phyloP scores from a whole-genome alignment of 331 rosid species.

The Quercus lobata region DNA sequence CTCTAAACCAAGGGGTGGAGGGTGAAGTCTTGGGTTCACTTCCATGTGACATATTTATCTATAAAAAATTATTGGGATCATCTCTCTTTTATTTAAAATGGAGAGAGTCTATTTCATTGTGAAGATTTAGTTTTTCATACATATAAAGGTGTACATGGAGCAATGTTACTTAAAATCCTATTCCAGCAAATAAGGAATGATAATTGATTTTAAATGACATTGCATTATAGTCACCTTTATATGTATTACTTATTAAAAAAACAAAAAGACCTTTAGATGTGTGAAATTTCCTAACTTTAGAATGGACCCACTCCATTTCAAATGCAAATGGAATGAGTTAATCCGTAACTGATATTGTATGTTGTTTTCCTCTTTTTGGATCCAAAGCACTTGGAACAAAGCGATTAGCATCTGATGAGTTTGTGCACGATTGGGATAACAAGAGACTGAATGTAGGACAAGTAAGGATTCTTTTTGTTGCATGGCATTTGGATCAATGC shows the following conservation, averaged over 20 bases:
- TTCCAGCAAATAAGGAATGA: too few species aligned
- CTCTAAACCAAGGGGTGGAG: background rate
- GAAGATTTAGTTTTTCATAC: too few species aligned
- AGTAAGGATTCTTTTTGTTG: slow-evolving; percentile 40
- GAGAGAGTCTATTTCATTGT: too few species aligned
- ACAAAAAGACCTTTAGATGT: too few species aligned
- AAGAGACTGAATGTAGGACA: slow-evolving; percentile 84
- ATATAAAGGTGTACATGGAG: too few species aligned
- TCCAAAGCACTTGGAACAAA: slow-evolving; percentile 81
- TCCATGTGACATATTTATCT: background rate
- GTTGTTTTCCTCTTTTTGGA: slow-evolving; percentile 14
- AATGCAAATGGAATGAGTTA: background rate
- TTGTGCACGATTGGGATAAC: slow-evolving; percentile 79
- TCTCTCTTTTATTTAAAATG: too few species aligned
- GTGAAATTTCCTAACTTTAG: too few species aligned
- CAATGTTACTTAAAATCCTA: too few species aligned
- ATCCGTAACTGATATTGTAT: background rate
- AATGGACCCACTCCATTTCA: too few species aligned
- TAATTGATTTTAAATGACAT: too few species aligned
- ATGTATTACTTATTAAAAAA: too few species aligned
- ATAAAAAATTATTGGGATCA: background rate
- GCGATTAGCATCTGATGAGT: slow-evolving; percentile 88
- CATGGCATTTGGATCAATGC: background rate
- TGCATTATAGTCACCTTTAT: too few species aligned
- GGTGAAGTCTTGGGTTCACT: background rate